Base-by-base conservation (phyloP, 805 yeast genomes). In the Hyphopichia homilentoma region DNA sequence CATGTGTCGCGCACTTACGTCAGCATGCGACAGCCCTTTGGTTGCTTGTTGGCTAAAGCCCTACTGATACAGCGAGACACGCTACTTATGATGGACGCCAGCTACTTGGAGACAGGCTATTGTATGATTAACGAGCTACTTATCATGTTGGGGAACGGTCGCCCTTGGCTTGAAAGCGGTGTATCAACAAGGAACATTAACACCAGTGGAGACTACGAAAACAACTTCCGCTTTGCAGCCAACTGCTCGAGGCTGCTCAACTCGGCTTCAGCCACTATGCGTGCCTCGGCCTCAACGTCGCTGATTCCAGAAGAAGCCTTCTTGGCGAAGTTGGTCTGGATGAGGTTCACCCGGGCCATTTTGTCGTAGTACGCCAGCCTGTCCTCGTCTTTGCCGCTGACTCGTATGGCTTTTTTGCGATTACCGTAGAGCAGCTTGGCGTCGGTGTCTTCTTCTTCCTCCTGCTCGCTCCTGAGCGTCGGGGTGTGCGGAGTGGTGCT, bases 381-480 rank as follows among this genome's bases (percentile, higher is more conserved):
- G n/a, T n/a, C n/a, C n/a, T n/a, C n/a, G n/a, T n/a, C n/a, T n/a
- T n/a, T n/a, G n/a, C n/a, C n/a, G n/a, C n/a, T n/a, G n/a, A n/a
- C n/a, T n/a, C n/a, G n/a, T 15, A 24, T 24, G 2, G 26, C 26
- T n/a, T 24, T 24, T 16, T 24, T 24, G 26, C 6, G 26, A 8
- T 24, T 24, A 9, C 16, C 12, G 6, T 24, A 16, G 6, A 24
- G 15, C 4, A 24, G n/a, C n/a, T n/a, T n/a, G n/a, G 26, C 26
- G 26, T 24, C 15, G 13, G 26, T 24, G 13, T n/a, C 26, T 4
- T 4, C 16, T 16, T 14, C 15, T 14, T 24, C 15, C 26, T 14
- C 26, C 15, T 9, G 7, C 11, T 11, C 8, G 9, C 22, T 21
- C 12, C 5, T 24, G 16, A 24, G 13, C 26, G 13, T n/a, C 26